Conservation (phyloP, 352 stramenopile species). For the Pythium grandisporangium region DNA sequence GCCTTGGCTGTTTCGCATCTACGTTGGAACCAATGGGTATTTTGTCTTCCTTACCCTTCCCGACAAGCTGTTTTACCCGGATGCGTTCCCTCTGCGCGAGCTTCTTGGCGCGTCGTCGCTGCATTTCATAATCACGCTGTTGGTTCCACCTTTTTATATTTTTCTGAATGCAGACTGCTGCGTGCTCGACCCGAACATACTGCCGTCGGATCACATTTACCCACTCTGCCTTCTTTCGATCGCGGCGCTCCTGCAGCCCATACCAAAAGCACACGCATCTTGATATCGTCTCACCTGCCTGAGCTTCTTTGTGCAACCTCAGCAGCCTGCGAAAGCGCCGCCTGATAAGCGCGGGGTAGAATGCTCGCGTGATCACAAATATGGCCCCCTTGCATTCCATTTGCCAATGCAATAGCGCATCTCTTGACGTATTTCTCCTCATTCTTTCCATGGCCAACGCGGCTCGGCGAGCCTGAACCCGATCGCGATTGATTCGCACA, state of each 20-base stretch:
- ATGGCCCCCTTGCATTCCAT: conserved; percentile 32
- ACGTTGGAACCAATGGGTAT: not conserved
- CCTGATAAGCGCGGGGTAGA: conserved; percentile 36
- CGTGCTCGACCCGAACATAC: conserved; percentile 4
- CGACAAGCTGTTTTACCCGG: too few species aligned
- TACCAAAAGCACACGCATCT: conserved; percentile 16
- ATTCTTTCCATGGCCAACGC: conserved; percentile 21
- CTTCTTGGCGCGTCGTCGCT: conserved; percentile 18
- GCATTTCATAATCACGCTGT: conserved; percentile 29
- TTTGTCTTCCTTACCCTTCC: not conserved
- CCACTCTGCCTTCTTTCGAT: not conserved
- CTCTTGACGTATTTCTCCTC: conserved; percentile 23
- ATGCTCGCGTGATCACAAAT: conserved; percentile 26
- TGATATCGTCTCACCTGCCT: conserved; percentile 12
- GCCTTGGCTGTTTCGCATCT: not conserved
- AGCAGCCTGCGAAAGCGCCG: conserved; percentile 17
- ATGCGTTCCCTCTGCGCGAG: conserved; percentile 15
- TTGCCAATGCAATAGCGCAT: conserved; percentile 29
- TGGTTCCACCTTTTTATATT: conserved; percentile 33
- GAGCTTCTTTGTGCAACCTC: conserved; percentile 11
- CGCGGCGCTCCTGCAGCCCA: not conserved
- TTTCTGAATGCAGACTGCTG: conserved; percentile 26
- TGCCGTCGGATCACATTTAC: not conserved
- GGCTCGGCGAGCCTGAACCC: conserved; percentile 13
- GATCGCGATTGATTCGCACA: conserved; percentile 3